phyloP scores from a whole-genome alignment of 768 basidiomycete genomes.

The Calocybe cyanea region DNA sequence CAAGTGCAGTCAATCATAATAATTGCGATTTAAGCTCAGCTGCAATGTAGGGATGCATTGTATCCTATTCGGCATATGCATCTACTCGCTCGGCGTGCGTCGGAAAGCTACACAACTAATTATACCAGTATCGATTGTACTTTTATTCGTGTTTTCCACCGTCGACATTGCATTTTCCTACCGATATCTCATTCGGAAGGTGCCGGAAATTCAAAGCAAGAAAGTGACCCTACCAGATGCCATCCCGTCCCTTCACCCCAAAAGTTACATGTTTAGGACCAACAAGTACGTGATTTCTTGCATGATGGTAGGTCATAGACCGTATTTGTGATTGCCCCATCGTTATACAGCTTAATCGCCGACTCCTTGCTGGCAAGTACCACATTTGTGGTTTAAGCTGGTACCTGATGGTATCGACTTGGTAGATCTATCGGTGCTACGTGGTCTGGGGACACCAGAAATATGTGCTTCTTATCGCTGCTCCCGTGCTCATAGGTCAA shows the following conservation, averaged over 20 bases:
- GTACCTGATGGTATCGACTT: no score
- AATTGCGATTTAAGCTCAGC: no score
- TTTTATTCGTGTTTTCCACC: slow-evolving; percentile 11
- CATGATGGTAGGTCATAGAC: no score
- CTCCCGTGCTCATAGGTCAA: no score
- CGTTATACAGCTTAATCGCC: no score
- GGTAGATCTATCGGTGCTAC: no score
- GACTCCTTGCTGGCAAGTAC: no score
- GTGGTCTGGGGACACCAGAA: no score
- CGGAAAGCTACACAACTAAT: background rate
- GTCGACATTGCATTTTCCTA: slow-evolving; percentile 8
- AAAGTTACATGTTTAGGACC: slow-evolving; percentile 5
- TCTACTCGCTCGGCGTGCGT: slow-evolving; percentile 2
- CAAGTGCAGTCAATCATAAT: no score
- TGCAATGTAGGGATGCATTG: slow-evolving; percentile 31
- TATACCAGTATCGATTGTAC: slow-evolving; percentile 1
- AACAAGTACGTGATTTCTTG: slow-evolving; percentile 14
- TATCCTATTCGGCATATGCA: slow-evolving; percentile 26
- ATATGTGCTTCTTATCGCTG: no score
- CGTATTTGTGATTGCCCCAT: no score
- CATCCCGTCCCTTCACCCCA: background rate
- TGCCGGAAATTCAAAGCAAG: background rate
- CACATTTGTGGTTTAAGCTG: no score
- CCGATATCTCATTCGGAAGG: slow-evolving; percentile 4
- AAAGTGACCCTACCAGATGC: background rate